phyloP scores from a whole-genome alignment of 345 rosid genomes.

The Angophora floribunda region DNA sequence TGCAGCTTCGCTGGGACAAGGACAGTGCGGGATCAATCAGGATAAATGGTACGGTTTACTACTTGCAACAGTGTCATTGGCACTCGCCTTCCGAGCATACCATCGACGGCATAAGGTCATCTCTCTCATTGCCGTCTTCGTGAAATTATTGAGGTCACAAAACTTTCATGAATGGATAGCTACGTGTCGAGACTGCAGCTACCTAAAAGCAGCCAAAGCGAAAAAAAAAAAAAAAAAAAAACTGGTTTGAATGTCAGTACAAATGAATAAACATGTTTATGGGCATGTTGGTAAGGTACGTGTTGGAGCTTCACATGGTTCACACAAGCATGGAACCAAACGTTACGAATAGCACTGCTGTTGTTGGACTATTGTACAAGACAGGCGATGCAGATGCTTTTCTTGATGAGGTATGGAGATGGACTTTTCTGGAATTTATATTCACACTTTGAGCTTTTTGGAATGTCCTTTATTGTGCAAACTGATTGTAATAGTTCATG shows the following conservation, averaged over 20 bases:
- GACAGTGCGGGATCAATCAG: slow-evolving; percentile 30
- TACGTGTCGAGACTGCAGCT: background rate
- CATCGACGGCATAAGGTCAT: slow-evolving; percentile 49
- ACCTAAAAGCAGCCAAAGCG: background rate
- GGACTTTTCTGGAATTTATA: background rate
- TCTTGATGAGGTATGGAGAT: slow-evolving; percentile 31
- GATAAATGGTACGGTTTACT: slow-evolving; percentile 32
- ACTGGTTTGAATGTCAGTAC: too few species aligned
- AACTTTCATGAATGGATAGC: background rate
- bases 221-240: too few species aligned
- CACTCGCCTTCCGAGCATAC: slow-evolving; percentile 17
- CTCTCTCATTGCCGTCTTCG: background rate
- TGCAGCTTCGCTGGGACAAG: slow-evolving; percentile 45
- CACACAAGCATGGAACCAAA: slow-evolving; percentile 39
- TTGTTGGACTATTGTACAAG: slow-evolving; percentile 38
- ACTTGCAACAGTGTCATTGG: slow-evolving; percentile 55
- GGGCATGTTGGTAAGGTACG: slow-evolving; percentile 23
- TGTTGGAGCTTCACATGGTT: slow-evolving; percentile 68
- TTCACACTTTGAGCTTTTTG: background rate
- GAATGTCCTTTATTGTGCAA: background rate
- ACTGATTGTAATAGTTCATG: background rate
- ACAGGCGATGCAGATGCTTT: slow-evolving; percentile 33
- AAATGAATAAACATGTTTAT: background rate
- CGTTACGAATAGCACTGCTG: slow-evolving; percentile 22
- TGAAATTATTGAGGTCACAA: background rate